Conservation (phyloP, 148 eudicot genomes). For the Talinum fruticosum region DNA sequence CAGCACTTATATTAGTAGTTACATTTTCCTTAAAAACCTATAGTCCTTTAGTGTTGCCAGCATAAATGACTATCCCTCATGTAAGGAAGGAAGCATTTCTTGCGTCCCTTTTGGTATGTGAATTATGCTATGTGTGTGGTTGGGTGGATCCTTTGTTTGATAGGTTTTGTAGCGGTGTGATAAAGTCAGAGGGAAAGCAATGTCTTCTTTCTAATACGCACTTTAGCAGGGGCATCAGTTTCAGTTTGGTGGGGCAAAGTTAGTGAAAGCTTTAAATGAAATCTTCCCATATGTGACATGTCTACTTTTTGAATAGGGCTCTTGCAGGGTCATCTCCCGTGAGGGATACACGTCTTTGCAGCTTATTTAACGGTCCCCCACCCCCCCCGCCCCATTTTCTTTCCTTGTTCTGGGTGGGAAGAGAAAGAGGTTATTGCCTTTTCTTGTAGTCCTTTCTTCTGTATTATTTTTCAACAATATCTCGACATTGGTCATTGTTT, state of each 20-base stretch:
- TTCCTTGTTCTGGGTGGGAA: no score
- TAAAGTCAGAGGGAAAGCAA: not conserved
- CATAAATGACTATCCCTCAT: not conserved
- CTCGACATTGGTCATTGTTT: conserved; percentile 6
- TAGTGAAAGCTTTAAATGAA: not conserved
- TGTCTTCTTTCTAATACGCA: not conserved
- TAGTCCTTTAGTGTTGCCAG: not conserved
- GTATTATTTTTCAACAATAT: not conserved
- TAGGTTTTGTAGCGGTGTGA: not conserved
- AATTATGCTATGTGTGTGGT: not conserved
- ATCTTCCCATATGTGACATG: not conserved
- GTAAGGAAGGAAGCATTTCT: not conserved
- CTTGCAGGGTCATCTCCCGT: not conserved
- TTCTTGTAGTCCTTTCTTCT: not conserved
- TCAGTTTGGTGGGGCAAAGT: not conserved
- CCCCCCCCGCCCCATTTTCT: no score
- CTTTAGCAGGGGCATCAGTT: not conserved
- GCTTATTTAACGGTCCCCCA: not conserved
- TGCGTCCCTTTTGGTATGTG: not conserved
- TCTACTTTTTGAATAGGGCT: not conserved
- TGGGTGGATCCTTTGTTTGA: not conserved
- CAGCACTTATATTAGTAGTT: not conserved
- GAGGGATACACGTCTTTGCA: not conserved
- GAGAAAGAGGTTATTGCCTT: not conserved
- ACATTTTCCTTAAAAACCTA: no score